These are phyloP conservation scores for Penicillium turbatum DNA, from an alignment of 495 filamentous ascomycete genomes.

Conservation along the genomic window DNA sequence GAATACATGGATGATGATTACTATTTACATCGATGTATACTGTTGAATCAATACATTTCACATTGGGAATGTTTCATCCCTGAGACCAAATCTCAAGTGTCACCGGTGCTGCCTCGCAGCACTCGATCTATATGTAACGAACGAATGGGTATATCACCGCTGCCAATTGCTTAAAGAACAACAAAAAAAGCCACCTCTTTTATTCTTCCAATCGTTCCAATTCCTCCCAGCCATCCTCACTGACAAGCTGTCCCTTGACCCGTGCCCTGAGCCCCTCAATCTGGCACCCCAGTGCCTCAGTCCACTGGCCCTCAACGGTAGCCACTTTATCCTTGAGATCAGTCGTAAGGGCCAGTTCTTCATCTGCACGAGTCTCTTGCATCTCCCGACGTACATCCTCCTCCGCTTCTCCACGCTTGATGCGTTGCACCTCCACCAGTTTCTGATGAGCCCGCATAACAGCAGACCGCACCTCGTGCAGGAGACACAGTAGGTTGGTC, in stretches of 20 bases:
- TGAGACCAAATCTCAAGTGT: conserved; percentile 3
- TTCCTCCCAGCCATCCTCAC: conserved; percentile 72
- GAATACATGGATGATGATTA: not conserved
- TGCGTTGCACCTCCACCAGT: conserved; percentile 53
- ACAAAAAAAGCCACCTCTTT: conserved; percentile 1
- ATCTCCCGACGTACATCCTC: conserved; percentile 50
- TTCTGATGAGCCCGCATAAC: conserved; percentile 57
- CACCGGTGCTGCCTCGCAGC: conserved; percentile 8
- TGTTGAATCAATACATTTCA: not conserved
- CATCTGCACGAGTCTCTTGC: conserved; percentile 56
- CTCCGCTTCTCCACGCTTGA: conserved; percentile 52
- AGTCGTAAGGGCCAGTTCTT: conserved; percentile 67
- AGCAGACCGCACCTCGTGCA: conserved; percentile 88
- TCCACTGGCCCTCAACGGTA: conserved; percentile 86
- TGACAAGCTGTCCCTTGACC: conserved; percentile 60
- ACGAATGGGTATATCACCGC: conserved; percentile 32
- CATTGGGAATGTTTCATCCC: not conserved
- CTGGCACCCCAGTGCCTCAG: conserved; percentile 59
- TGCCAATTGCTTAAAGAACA: conserved; percentile 13
- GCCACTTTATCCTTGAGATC: conserved; percentile 89
- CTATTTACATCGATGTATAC: not conserved
- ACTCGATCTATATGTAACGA: conserved; percentile 17
- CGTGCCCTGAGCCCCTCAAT: conserved; percentile 52
- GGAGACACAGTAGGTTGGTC: conserved; percentile 83
- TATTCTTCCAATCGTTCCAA: conserved; percentile 41